Percentiles rank a stretch among this genome's conserved stretches.
These are phyloP conservation scores for Stromatinia cepivora DNA, from an alignment of 2,329 filamentous ascomycete genomes.

Conservation along the genomic window DNA sequence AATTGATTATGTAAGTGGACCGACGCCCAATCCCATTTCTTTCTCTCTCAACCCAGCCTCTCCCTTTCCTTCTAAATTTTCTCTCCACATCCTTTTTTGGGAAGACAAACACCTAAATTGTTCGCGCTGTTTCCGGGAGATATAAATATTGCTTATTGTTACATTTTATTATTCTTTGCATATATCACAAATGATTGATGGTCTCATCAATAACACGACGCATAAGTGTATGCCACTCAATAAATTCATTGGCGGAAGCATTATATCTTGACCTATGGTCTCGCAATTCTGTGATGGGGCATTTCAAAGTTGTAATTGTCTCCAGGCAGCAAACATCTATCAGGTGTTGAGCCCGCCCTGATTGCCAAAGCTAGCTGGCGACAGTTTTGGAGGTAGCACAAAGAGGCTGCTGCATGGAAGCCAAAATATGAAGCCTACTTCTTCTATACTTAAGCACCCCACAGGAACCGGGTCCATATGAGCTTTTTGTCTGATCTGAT, in stretches of 20 bases:
- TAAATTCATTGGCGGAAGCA: not conserved
- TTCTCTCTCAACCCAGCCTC: not conserved
- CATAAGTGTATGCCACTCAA: not conserved
- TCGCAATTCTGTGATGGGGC: not conserved
- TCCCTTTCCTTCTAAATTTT: not conserved
- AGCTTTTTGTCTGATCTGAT: conserved; percentile 33
- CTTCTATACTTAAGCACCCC: not conserved
- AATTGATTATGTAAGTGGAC: conserved; percentile 8
- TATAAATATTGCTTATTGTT: not conserved
- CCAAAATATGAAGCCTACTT: not conserved
- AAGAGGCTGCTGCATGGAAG: not conserved
- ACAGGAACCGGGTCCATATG: not conserved
- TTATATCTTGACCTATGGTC: not conserved
- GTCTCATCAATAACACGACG: not conserved
- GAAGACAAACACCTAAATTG: not conserved
- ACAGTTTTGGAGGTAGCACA: not conserved
- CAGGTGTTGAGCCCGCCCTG: not conserved
- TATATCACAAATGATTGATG: not conserved
- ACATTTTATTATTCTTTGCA: too few relatives aligned
- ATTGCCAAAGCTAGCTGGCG: not conserved
- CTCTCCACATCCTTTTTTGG: not conserved
- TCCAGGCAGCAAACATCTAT: not conserved
- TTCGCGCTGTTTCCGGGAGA: not conserved
- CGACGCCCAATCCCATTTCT: not conserved
- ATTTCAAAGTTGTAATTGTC: conserved; percentile 12